Evolutionary conservation across 176 grass and related monocot species (phyloP).

Genomic region (Oryza rufipogon): DNA sequence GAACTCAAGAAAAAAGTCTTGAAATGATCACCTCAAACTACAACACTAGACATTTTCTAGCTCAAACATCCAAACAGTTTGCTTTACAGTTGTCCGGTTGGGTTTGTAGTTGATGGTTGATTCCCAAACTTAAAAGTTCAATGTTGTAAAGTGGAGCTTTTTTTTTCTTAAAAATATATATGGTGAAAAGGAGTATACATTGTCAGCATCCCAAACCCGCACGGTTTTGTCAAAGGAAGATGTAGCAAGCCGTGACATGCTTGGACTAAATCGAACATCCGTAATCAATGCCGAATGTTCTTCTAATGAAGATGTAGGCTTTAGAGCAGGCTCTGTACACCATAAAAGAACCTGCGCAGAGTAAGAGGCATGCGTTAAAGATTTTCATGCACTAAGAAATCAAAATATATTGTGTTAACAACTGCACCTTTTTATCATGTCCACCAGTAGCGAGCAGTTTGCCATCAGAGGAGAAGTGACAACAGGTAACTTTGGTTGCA

Average conservation of each 20-base stretch:
- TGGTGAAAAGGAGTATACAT: slow-evolving; percentile 60
- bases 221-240: slow-evolving; percentile 98
- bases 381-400: slow-evolving; percentile 3
- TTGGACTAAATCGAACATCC: slow-evolving; percentile 98
- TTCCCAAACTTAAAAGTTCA: not conserved
- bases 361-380: slow-evolving; percentile 22
- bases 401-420: not conserved
- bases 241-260: slow-evolving; percentile 88
- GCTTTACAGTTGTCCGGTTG: not conserved
- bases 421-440: slow-evolving; percentile 95
- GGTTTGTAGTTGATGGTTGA: not conserved
- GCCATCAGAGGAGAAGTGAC: slow-evolving; percentile 95
- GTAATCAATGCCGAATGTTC: slow-evolving; percentile 85
- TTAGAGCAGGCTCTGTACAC: slow-evolving; percentile 64
- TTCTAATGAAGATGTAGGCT: slow-evolving; percentile 77
- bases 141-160: not conserved
- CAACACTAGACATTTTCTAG: not conserved
- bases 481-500: slow-evolving; percentile 80
- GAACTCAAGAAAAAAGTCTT: not conserved
- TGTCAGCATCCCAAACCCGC: slow-evolving; percentile 98
- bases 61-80: not conserved
- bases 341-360: slow-evolving; percentile 76
- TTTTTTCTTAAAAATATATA: not conserved
- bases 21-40: not conserved
- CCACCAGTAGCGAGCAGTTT: slow-evolving; percentile 97